Conservation (phyloP, 163 green algal species). For the Chloroidium sp. region DNA sequence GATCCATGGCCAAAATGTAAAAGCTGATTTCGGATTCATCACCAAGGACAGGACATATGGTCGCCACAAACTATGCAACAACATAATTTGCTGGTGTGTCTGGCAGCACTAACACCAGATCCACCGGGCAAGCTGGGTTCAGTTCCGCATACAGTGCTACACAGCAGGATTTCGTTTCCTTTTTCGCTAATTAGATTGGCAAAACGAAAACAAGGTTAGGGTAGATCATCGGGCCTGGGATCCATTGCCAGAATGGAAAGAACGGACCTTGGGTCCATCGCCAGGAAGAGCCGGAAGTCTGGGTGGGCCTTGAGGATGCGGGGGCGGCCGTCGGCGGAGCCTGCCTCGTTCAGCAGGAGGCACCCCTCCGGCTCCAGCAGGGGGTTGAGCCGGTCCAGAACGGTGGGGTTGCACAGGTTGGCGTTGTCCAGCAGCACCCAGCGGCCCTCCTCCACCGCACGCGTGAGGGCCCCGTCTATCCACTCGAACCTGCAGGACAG, state of each 20-base stretch:
- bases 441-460: slow-evolving; percentile 61
- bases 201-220: no score
- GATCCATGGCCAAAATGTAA: no score
- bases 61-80: no score
- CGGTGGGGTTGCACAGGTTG: slow-evolving; percentile 92
- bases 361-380: slow-evolving; percentile 83
- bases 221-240: no score
- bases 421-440: slow-evolving; percentile 97
- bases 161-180: no score
- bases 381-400: slow-evolving; percentile 96
- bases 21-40: no score
- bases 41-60: no score
- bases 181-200: no score
- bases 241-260: background rate
- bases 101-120: no score
- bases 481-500: slow-evolving; percentile 85
- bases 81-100: no score
- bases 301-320: slow-evolving; percentile 75
- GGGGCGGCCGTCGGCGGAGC: slow-evolving; percentile 18
- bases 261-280: slow-evolving; percentile 61
- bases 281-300: slow-evolving; percentile 89
- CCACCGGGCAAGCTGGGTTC: no score
- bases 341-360: slow-evolving; percentile 90
- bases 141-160: no score
- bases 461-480: slow-evolving; percentile 88